Conservation (phyloP, 768 basidiomycete genomes). For the Psilocybe cubensis region DNA sequence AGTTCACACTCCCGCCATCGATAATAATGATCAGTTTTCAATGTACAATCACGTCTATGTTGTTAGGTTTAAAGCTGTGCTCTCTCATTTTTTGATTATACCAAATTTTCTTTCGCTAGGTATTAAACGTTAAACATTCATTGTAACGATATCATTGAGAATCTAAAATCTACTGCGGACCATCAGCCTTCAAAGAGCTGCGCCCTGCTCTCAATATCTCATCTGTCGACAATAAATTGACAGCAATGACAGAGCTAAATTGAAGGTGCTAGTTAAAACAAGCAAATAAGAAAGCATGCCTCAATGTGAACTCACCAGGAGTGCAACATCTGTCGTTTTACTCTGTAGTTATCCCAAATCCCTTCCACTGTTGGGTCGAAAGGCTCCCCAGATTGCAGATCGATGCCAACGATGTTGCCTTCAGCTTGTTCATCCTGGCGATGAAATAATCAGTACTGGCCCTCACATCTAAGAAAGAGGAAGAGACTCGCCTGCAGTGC, state of each 20-base stretch:
- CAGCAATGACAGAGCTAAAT: constrained; percentile 82
- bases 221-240: constrained; percentile 94
- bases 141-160: neutral
- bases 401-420: constrained; percentile 90
- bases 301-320: constrained; percentile 70
- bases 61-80: neutral
- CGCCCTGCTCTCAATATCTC: constrained; percentile 92
- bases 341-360: constrained; percentile 98
- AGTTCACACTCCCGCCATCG: neutral
- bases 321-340: constrained; percentile 98
- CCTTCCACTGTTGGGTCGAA: constrained; percentile 96
- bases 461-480: neutral
- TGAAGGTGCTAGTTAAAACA: neutral
- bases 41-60: constrained; percentile 7
- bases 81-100: neutral
- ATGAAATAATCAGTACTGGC: neutral
- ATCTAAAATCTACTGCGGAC: constrained; percentile 18
- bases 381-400: constrained; percentile 92
- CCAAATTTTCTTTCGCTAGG: neutral
- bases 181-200: constrained; percentile 82
- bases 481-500: constrained; percentile 70
- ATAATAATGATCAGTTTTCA: neutral
- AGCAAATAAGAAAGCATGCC: neutral
- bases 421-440: constrained; percentile 89
- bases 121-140: too few species aligned